Conservation (phyloP, 2,329 filamentous ascomycete species). For the Tolypocladium sp. region DNA sequence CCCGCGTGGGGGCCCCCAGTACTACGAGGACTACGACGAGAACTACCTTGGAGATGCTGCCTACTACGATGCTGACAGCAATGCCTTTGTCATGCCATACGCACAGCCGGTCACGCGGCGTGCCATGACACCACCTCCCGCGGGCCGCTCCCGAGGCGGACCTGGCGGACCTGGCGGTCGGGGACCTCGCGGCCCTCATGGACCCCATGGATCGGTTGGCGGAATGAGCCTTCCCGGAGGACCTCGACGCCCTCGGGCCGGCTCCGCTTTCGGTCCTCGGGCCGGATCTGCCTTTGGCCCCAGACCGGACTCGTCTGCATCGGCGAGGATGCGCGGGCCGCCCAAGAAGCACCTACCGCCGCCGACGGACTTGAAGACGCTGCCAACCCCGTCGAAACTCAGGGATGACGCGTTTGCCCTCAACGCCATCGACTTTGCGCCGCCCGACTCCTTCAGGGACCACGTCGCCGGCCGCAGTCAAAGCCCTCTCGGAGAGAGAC, state of each 20-base stretch:
- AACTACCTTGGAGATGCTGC: constrained; percentile 60
- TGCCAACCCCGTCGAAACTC: constrained; percentile 81
- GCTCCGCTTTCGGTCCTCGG: too few species aligned
- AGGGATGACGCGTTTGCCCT: constrained; percentile 71
- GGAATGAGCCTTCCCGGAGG: constrained; percentile 36
- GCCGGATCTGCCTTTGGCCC: constrained; percentile 31
- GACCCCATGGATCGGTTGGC: constrained; percentile 39
- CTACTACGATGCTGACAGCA: constrained; percentile 57
- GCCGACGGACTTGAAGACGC: constrained; percentile 60
- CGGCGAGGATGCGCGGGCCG: constrained; percentile 33
- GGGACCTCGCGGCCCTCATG: constrained; percentile 23
- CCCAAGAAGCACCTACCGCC: constrained; percentile 51
- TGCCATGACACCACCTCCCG: constrained; percentile 90
- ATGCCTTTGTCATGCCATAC: constrained; percentile 71
- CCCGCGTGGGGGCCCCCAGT: constrained; percentile 28
- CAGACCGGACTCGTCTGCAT: constrained; percentile 55
- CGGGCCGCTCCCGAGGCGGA: constrained; percentile 33
- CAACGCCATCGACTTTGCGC: constrained; percentile 75
- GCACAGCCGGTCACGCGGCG: constrained; percentile 78
- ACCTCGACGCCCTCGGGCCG: constrained; percentile 45
- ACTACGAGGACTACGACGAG: constrained; percentile 69
- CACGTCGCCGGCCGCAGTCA: constrained; percentile 60
- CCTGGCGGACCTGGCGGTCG: constrained; percentile 12
- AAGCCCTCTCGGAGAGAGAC: constrained; percentile 53
- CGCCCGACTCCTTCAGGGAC: constrained; percentile 58